phyloP scores from a whole-genome alignment of 345 rosid genomes.

The Xanthoceras sorbifolium region DNA sequence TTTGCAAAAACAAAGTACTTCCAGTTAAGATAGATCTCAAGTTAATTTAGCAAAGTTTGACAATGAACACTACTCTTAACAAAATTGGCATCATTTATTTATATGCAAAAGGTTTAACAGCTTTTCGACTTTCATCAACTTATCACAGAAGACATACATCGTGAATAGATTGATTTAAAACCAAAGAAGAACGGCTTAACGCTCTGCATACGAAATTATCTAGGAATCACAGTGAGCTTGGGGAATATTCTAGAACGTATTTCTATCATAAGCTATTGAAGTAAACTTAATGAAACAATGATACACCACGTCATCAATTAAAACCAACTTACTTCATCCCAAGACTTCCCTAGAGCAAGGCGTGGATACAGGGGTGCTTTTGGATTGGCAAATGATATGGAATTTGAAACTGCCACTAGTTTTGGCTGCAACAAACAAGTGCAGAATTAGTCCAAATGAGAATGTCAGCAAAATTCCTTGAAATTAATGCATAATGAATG shows the following conservation, averaged over 20 bases:
- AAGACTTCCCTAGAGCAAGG: constrained; percentile 86
- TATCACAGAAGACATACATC: background rate
- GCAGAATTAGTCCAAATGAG: constrained; percentile 23
- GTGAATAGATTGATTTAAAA: background rate
- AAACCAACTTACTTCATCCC: constrained; percentile 76
- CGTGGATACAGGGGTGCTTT: constrained; percentile 93
- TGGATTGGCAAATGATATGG: constrained; percentile 62
- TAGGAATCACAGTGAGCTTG: background rate
- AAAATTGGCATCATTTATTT: background rate
- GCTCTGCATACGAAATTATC: background rate
- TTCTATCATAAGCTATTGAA: background rate
- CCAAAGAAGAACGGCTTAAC: background rate
- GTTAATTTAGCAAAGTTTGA: constrained; percentile 10
- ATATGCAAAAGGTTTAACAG: constrained; percentile 8
- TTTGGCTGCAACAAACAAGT: constrained; percentile 63
- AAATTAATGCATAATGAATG: background rate
- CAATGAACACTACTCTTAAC: background rate
- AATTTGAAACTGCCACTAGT: constrained; percentile 69
- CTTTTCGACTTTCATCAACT: constrained; percentile 15
- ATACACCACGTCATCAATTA: background rate
- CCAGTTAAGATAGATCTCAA: background rate
- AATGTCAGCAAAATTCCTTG: background rate
- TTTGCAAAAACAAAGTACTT: background rate
- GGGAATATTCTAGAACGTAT: background rate
- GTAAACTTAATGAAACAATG: background rate